Conservation (phyloP, 2,329 filamentous ascomycete genomes). For the Decorospora gaudefroyi region DNA sequence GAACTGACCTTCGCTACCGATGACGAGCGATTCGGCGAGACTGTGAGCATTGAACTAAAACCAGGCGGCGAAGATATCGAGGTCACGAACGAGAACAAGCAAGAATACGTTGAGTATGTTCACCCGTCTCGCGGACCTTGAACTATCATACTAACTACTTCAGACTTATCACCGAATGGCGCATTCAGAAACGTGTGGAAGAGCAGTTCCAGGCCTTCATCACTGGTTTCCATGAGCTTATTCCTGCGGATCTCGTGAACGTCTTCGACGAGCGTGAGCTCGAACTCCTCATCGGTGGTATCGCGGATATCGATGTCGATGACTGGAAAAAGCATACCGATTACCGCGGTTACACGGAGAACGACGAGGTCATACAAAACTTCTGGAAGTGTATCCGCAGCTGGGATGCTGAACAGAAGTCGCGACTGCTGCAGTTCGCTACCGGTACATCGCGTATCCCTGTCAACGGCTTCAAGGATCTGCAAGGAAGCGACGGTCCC, state of each 20-base stretch:
- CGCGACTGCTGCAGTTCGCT: constrained; percentile 90
- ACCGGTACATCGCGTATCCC: constrained; percentile 97
- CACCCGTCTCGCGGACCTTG: constrained; percentile 19
- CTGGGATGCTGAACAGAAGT: constrained; percentile 99
- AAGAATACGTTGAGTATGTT: constrained; percentile 89
- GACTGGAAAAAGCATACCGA: constrained; percentile 99
- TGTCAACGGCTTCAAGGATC: constrained; percentile 98
- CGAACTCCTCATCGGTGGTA: constrained; percentile 94
- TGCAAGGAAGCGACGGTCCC: constrained; percentile 95
- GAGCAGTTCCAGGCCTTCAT: constrained; percentile 99
- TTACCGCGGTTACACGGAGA: constrained; percentile 97
- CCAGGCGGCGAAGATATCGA: constrained; percentile 88
- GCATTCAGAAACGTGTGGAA: constrained; percentile 96
- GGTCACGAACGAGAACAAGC: constrained; percentile 98
- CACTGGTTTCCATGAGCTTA: constrained; percentile 95
- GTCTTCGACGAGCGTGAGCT: constrained; percentile 98
- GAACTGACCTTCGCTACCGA: constrained; percentile 97
- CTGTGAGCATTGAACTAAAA: constrained; percentile 91
- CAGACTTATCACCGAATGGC: constrained; percentile 95
- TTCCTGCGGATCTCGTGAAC: constrained; percentile 93
- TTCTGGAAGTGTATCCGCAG: constrained; percentile 98
- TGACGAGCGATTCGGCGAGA: constrained; percentile 94
- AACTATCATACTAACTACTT: constrained; percentile 20
- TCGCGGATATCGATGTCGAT: constrained; percentile 99
- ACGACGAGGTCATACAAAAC: constrained; percentile 94